Evolutionary conservation across 768 basidiomycete genomes (phyloP).

Genomic region (Leccinum obscurum): DNA sequence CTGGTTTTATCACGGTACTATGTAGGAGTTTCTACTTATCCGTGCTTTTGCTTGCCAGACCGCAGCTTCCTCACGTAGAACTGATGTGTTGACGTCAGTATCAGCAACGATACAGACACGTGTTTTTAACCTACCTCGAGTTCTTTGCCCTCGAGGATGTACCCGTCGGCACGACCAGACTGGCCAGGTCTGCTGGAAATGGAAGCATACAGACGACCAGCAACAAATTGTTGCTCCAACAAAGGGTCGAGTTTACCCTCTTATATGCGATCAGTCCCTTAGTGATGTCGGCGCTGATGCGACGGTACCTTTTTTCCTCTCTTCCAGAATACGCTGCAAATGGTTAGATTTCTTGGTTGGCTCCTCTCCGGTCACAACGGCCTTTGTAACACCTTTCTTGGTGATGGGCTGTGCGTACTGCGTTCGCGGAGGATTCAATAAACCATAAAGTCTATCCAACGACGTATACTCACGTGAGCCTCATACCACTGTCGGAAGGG

Average conservation of each 20-base stretch:
- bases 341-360: constrained; percentile 88
- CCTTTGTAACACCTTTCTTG: constrained; percentile 73
- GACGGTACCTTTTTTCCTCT: constrained; percentile 82
- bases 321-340: constrained; percentile 81
- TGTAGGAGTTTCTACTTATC: constrained; percentile 33
- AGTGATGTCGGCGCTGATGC: not conserved
- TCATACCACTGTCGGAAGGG: constrained; percentile 99
- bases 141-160: constrained; percentile 97
- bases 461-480: constrained; percentile 71
- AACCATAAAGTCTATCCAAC: not conserved
- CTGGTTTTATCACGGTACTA: no score
- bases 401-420: constrained; percentile 96
- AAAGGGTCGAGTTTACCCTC: constrained; percentile 91
- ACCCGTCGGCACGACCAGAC: constrained; percentile 94
- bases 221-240: constrained; percentile 86
- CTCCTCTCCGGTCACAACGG: constrained; percentile 47
- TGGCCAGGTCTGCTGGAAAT: constrained; percentile 97
- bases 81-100: constrained; percentile 42
- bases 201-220: constrained; percentile 92
- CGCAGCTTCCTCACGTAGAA: constrained; percentile 95
- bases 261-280: constrained; percentile 33
- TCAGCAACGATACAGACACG: not conserved
- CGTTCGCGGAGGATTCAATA: constrained; percentile 7
- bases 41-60: constrained; percentile 95
- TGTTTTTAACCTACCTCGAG: constrained; percentile 67